Conservation (phyloP, 805 yeast genomes). For the Tetrapisispora nanseiensis region DNA sequence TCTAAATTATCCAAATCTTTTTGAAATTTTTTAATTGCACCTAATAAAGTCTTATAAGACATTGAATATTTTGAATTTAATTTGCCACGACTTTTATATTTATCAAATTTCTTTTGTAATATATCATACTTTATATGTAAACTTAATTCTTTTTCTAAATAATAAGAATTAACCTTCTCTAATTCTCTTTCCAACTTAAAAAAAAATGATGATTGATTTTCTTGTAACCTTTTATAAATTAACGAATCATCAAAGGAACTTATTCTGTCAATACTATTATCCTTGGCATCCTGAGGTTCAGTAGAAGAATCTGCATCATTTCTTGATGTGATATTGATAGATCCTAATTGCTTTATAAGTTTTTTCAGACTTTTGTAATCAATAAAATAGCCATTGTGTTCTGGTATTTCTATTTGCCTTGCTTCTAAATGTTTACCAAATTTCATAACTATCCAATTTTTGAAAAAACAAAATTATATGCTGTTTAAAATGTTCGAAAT, state of each 20-base stretch:
- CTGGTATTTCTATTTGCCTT: constrained; percentile 89
- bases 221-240: constrained; percentile 55
- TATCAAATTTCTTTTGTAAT: constrained; percentile 59
- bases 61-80: constrained; percentile 55
- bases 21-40: constrained; percentile 80
- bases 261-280: not conserved
- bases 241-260: constrained; percentile 21
- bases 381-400: constrained; percentile 86
- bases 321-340: not conserved
- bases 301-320: not conserved
- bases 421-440: constrained; percentile 93
- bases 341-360: constrained; percentile 71
- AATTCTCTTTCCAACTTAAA: constrained; percentile 88
- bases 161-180: constrained; percentile 90
- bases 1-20: constrained; percentile 82
- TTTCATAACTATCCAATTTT: constrained; percentile 41
- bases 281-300: not conserved
- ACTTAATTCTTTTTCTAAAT: constrained; percentile 83
- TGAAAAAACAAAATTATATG: too few species aligned
- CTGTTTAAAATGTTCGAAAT: too few species aligned
- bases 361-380: constrained; percentile 91
- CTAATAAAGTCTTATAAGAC: constrained; percentile 71
- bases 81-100: constrained; percentile 35
- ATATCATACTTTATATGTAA: constrained; percentile 71
- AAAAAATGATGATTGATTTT: constrained; percentile 78